Percentiles rank a stretch among this genome's conserved stretches.
Evolutionary conservation across 116 monocot genomes (phyloP).

Genomic region (Dioscorea cayenensis): DNA sequence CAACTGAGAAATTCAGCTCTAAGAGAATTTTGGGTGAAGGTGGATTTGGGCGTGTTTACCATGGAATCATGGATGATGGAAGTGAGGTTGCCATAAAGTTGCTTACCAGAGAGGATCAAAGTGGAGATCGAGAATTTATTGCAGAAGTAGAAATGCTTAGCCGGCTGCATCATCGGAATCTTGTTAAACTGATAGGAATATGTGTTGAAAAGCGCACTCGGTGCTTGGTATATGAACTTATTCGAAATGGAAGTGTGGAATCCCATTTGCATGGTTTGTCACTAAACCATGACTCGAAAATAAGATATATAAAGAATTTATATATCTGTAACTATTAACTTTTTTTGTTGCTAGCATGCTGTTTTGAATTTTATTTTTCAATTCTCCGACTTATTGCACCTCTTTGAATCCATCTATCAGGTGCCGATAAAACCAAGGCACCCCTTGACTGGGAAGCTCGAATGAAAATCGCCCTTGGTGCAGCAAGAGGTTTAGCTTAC

Average conservation of each 20-base stretch:
- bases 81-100: slow-evolving; percentile 72
- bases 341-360: neutral
- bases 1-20: slow-evolving; percentile 57
- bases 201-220: slow-evolving; percentile 50
- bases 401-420: slow-evolving; percentile 23
- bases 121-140: slow-evolving; percentile 66
- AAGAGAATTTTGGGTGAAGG: slow-evolving; percentile 65
- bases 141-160: slow-evolving; percentile 85
- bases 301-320: neutral
- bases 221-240: slow-evolving; percentile 75
- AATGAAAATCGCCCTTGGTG: slow-evolving; percentile 85
- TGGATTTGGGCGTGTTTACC: slow-evolving; percentile 77
- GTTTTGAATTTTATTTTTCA: neutral
- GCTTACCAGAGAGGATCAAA: slow-evolving; percentile 53
- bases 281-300: neutral
- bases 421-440: slow-evolving; percentile 34
- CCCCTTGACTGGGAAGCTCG: slow-evolving; percentile 67
- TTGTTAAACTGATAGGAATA: slow-evolving; percentile 81
- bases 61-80: slow-evolving; percentile 61
- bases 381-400: neutral
- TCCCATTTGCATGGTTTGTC: slow-evolving; percentile 84
- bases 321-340: too few species aligned
- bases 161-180: slow-evolving; percentile 76
- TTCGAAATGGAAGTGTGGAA: slow-evolving; percentile 84
- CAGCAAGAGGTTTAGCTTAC: slow-evolving; percentile 78